A percentile compares a stretch with the other conserved stretches of the same genome.
Evolutionary conservation across 1,284 basidiomycete species (phyloP).

Genomic region (Ceratobasidium sp.): DNA sequence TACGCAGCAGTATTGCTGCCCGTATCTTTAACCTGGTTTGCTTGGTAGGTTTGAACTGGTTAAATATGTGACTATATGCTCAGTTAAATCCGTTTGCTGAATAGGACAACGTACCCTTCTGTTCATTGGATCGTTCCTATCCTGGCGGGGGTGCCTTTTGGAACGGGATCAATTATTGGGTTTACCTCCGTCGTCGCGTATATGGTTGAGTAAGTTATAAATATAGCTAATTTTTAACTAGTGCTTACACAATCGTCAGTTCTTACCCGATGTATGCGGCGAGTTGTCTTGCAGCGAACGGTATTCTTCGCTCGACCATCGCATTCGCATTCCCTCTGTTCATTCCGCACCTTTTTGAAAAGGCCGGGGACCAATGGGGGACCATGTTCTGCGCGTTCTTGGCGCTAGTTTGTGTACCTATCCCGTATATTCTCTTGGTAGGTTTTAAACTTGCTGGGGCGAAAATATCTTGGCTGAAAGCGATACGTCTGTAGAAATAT

Average conservation of each 20-base stretch:
- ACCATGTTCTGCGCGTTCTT: conserved; percentile 73
- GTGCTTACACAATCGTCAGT: conserved; percentile 20
- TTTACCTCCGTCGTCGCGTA: conserved; percentile 72
- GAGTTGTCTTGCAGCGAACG: conserved; percentile 75
- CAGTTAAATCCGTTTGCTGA: conserved; percentile 48
- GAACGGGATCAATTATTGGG: conserved; percentile 71
- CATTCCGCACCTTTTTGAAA: conserved; percentile 68
- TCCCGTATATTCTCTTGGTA: conserved; percentile 64
- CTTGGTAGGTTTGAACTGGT: conserved; percentile 57
- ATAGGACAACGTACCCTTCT: conserved; percentile 69
- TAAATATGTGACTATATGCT: background rate
- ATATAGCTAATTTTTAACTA: no score
- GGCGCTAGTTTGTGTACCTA: conserved; percentile 68
- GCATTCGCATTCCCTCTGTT: conserved; percentile 76
- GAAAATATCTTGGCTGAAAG: background rate
- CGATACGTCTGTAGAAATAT: conserved; percentile 63
- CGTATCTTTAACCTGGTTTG: conserved; percentile 74
- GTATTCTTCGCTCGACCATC: conserved; percentile 73
- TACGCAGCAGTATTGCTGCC: conserved; percentile 69
- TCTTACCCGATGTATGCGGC: conserved; percentile 74
- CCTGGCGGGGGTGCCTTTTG: conserved; percentile 74
- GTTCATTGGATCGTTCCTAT: conserved; percentile 75
- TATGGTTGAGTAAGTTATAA: conserved; percentile 65
- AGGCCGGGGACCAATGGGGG: conserved; percentile 75
- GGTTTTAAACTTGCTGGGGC: conserved; percentile 25